Percentiles rank a stretch among this genome's conserved stretches.
phyloP scores from a whole-genome alignment of 768 basidiomycete genomes.

The Mrakia frigida region DNA sequence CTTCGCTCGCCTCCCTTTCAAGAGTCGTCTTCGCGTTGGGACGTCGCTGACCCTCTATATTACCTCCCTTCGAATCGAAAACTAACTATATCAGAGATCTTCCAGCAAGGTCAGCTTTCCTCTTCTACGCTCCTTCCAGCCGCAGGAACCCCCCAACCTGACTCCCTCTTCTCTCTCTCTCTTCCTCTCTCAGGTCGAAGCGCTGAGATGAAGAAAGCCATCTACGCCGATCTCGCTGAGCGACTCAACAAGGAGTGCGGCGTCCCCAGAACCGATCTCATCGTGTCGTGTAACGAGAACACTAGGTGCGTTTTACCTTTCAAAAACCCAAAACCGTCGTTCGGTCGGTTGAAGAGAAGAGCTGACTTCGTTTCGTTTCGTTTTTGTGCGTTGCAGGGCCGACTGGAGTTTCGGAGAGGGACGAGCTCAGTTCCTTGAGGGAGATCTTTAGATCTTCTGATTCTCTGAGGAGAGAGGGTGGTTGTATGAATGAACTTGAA shows the following conservation, averaged over 20 bases:
- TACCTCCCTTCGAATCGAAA: neutral
- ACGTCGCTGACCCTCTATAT: neutral
- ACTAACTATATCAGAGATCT: constrained; percentile 11
- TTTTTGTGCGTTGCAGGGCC: neutral
- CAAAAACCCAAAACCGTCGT: no score
- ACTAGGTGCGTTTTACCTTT: neutral
- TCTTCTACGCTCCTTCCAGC: neutral
- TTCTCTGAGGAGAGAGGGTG: no score
- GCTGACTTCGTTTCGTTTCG: neutral
- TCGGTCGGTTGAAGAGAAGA: neutral
- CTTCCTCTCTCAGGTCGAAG: neutral
- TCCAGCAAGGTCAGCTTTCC: constrained; percentile 18
- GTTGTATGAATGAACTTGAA: no score
- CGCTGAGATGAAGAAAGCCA: constrained; percentile 25
- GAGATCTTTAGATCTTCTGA: constrained; percentile 4
- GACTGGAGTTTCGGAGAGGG: constrained; percentile 27
- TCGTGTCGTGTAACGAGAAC: constrained; percentile 25
- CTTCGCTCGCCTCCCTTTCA: neutral
- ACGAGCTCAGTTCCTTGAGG: constrained; percentile 20
- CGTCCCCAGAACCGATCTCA: constrained; percentile 20
- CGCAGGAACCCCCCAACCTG: no score
- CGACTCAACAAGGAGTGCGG: constrained; percentile 20
- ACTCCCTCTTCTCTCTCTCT: no score
- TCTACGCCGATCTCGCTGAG: constrained; percentile 26
- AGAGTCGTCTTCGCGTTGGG: neutral